Evolutionary conservation across 257 asterid genomes (phyloP).

Genomic region (Solanum sitiens): DNA sequence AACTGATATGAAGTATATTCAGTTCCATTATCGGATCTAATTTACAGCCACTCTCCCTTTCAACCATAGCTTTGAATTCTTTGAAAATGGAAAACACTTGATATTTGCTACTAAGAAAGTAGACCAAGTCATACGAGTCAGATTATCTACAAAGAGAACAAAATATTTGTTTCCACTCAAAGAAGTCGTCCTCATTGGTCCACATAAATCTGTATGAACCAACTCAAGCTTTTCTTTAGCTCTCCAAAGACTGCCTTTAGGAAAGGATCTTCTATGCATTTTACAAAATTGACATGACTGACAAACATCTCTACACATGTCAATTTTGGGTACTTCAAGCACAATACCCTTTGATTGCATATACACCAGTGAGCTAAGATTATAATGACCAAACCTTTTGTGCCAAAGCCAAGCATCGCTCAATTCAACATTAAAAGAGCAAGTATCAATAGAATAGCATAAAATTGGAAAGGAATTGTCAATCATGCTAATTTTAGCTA

Average conservation of each 20-base stretch:
- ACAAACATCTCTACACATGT: not conserved
- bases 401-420: not conserved
- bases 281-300: not conserved
- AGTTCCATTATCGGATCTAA: not conserved
- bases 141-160: not conserved
- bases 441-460: not conserved
- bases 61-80: not conserved
- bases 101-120: no score
- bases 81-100: no score
- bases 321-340: not conserved
- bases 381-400: not conserved
- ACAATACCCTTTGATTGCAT: not conserved
- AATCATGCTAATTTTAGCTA: not conserved
- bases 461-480: not conserved
- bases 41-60: not conserved
- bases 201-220: not conserved
- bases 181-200: not conserved
- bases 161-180: not conserved
- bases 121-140: not conserved
- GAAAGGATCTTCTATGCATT: not conserved
- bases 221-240: not conserved
- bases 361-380: not conserved
- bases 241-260: not conserved
- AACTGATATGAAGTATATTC: not conserved
- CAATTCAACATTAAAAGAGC: not conserved